A percentile compares a stretch with the other conserved stretches of the same genome.
Evolutionary conservation across 2,329 filamentous ascomycete genomes (phyloP).

Genomic region (Seiridium cupressi): DNA sequence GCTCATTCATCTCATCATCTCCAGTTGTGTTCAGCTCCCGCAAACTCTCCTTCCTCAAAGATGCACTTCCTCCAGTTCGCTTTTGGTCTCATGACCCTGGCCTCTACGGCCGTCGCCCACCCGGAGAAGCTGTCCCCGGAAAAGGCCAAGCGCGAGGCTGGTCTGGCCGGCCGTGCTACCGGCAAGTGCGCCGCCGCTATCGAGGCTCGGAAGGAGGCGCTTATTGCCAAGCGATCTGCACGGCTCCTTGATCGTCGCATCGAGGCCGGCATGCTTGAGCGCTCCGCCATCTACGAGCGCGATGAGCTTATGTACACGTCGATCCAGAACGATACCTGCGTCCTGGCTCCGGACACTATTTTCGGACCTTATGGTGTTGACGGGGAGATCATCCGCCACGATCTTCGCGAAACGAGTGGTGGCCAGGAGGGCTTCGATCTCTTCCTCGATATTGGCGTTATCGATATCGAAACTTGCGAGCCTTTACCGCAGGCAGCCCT

Average conservation of each 20-base stretch:
- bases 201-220: neutral
- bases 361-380: slow-evolving; percentile 5
- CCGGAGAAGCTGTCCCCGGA: slow-evolving; percentile 4
- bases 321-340: slow-evolving; percentile 6
- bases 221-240: neutral
- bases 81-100: too few species aligned
- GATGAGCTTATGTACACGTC: slow-evolving; percentile 4
- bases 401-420: neutral
- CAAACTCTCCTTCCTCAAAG: too few species aligned
- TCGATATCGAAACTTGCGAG: slow-evolving; percentile 5
- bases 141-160: slow-evolving; percentile 7
- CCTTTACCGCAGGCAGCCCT: slow-evolving; percentile 1
- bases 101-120: neutral
- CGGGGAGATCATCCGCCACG: slow-evolving; percentile 5
- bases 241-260: neutral
- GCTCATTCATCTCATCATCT: too few species aligned
- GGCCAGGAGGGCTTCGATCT: slow-evolving; percentile 2
- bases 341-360: slow-evolving; percentile 3
- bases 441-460: slow-evolving; percentile 6
- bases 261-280: neutral
- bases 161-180: neutral
- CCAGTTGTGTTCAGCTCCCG: too few species aligned
- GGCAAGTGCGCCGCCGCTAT: slow-evolving; percentile 7
- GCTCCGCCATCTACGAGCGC: neutral
- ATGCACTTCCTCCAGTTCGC: too few species aligned